Conservation (phyloP, 2,329 filamentous ascomycete genomes). For the Diplodia scrobiculata region DNA sequence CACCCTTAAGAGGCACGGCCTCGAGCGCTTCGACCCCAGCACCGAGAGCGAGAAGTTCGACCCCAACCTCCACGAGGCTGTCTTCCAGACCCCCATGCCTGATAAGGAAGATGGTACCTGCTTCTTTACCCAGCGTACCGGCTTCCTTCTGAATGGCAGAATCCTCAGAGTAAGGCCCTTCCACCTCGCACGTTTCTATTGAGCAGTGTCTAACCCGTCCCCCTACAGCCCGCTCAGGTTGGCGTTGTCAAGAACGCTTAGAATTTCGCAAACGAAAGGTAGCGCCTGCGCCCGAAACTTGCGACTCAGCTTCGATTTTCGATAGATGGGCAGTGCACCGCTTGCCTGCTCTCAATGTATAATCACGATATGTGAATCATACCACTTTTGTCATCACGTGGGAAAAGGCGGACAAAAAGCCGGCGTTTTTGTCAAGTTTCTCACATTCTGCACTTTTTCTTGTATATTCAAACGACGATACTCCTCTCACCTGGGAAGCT, state of each 20-base stretch:
- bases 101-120: constrained; percentile 89
- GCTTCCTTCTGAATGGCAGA: constrained; percentile 89
- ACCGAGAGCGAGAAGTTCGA: constrained; percentile 81
- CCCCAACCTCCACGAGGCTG: constrained; percentile 94
- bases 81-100: constrained; percentile 85
- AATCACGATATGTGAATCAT: constrained; percentile 18
- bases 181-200: background rate
- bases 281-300: background rate
- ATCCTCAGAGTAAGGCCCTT: constrained; percentile 65
- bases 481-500: constrained; percentile 23
- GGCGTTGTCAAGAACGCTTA: constrained; percentile 85
- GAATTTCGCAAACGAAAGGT: constrained; percentile 8
- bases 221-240: constrained; percentile 77
- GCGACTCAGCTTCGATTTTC: background rate
- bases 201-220: constrained; percentile 1
- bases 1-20: constrained; percentile 89
- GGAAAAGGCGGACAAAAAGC: constrained; percentile 23
- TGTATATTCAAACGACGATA: constrained; percentile 12
- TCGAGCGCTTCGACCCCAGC: constrained; percentile 81
- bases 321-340: background rate
- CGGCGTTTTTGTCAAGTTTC: constrained; percentile 22
- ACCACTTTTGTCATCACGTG: constrained; percentile 7
- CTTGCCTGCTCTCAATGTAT: constrained; percentile 6
- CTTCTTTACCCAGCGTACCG: constrained; percentile 92
- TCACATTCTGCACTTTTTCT: background rate